Evolutionary conservation across 164 flowering plant species (phyloP), one percentile per base, ranked within the genome.

Genomic region (Malania oleifera): DNA sequence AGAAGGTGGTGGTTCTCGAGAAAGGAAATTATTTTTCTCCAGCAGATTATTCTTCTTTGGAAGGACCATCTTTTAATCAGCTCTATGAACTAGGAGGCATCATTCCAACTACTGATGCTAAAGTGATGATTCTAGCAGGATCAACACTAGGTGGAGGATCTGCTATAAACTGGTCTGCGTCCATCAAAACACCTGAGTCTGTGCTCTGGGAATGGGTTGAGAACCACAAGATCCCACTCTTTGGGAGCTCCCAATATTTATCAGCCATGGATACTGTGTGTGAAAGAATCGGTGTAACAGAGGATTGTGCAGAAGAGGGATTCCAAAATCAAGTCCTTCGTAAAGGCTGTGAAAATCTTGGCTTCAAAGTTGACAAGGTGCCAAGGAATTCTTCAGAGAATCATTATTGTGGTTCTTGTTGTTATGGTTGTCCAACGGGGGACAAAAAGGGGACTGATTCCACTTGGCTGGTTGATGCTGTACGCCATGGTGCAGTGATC

Each of bases 401-500:
- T 46, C 95, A 87, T 60, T 75, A 71, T 65, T 87, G 95, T 48
- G 91, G 91, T 24, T 75, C 76, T 13, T 88, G 96, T 56, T 50
- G 82, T 47, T 78, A 63, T 59, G 92, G 96, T 6, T 88, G 92
- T 43, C 61, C 56, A 38, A 59, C 43, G 12, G 90, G 96, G 34
- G 81, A 85, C 14, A 88, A 88, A 56, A 62, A 69, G 48, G 90
- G 96, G 49, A 77, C 88, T 17, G 81, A 82, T 60, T 26, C 68
- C 3, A 88, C 92, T 4, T 88, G 96, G 96, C 74, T 88, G 38
- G 87, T 82, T 2, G 92, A 88, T 73, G 86, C 91, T 10, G 89
- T 85, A 27, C 49, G 69, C 13, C 54, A 45, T 41, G 88, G 85
- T 18, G 89, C 95, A 29, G 87, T 87, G 55, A 79, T 87, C 54